Evolutionary conservation across 1,284 basidiomycete genomes (phyloP).

Genomic region (Jaminaea rosea): DNA sequence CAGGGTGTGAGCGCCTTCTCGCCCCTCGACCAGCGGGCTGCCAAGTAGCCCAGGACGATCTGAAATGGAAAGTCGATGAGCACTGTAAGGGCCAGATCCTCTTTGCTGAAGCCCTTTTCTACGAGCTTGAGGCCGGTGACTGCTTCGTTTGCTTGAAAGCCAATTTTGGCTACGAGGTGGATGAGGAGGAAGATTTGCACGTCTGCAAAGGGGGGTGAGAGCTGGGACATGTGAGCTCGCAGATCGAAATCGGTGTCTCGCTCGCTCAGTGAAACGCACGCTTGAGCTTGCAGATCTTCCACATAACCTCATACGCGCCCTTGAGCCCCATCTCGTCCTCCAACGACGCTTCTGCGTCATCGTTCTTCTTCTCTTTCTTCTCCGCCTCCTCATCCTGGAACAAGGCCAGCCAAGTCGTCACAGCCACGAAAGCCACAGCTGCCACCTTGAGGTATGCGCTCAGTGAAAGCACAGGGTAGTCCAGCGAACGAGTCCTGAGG

Average conservation of each 20-base stretch:
- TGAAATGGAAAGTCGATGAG: conserved; percentile 98
- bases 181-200: conserved; percentile 79
- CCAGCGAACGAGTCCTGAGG: conserved; percentile 54
- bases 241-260: too few relatives aligned
- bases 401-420: conserved; percentile 78
- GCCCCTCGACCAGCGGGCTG: conserved; percentile 66
- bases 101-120: conserved; percentile 88
- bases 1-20: conserved; percentile 54
- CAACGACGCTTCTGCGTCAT: conserved; percentile 41
- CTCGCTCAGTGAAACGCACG: conserved; percentile 55
- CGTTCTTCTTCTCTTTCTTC: conserved; percentile 2
- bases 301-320: conserved; percentile 87
- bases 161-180: conserved; percentile 87
- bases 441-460: conserved; percentile 80
- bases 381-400: conserved; percentile 73
- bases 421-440: conserved; percentile 66
- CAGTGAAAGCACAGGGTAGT: conserved; percentile 71
- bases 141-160: conserved; percentile 89
- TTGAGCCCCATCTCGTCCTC: conserved; percentile 81
- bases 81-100: conserved; percentile 88
- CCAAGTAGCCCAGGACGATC: conserved; percentile 89
- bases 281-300: conserved; percentile 80
- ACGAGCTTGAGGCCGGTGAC: conserved; percentile 88
- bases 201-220: conserved; percentile 58
- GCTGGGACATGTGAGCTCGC: too few relatives aligned